phyloP scores from a whole-genome alignment of 2,329 filamentous ascomycete genomes.

The Trichoderma lentiforme region DNA sequence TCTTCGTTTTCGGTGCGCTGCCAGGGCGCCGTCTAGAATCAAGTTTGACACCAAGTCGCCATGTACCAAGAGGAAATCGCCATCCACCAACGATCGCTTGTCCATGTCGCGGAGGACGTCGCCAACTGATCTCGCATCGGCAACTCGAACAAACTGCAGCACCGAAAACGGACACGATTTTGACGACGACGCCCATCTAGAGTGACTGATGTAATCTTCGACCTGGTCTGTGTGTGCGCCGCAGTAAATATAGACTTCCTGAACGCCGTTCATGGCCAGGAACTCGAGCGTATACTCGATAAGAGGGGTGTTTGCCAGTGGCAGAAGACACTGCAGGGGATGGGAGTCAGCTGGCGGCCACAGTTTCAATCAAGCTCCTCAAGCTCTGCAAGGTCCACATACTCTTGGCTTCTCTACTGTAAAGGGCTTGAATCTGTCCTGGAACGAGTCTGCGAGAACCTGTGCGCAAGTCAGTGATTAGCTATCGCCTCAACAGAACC shows the following conservation, averaged over 20 bases:
- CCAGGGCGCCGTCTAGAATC: constrained; percentile 73
- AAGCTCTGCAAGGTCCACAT: not conserved
- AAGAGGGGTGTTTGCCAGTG: constrained; percentile 86
- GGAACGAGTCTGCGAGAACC: constrained; percentile 92
- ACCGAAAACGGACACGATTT: constrained; percentile 65
- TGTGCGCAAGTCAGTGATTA: constrained; percentile 34
- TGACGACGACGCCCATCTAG: constrained; percentile 63
- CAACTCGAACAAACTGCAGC: constrained; percentile 80
- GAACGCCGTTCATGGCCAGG: constrained; percentile 89
- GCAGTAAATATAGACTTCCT: constrained; percentile 90
- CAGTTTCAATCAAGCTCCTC: not conserved
- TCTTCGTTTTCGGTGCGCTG: constrained; percentile 75
- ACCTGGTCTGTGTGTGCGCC: constrained; percentile 83
- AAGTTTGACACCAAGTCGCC: constrained; percentile 91
- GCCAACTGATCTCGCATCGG: constrained; percentile 79
- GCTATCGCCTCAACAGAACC: constrained; percentile 20
- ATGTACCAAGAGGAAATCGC: constrained; percentile 90
- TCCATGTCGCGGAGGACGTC: constrained; percentile 95
- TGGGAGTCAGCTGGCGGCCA: not conserved
- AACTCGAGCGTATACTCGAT: constrained; percentile 99
- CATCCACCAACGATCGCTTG: constrained; percentile 75
- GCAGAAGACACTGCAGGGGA: constrained; percentile 73
- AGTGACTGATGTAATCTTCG: constrained; percentile 79
- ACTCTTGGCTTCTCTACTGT: constrained; percentile 85
- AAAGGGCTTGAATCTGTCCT: constrained; percentile 86